Base-by-base conservation (phyloP, 768 basidiomycete species). In the Mycena capillaripes region DNA sequence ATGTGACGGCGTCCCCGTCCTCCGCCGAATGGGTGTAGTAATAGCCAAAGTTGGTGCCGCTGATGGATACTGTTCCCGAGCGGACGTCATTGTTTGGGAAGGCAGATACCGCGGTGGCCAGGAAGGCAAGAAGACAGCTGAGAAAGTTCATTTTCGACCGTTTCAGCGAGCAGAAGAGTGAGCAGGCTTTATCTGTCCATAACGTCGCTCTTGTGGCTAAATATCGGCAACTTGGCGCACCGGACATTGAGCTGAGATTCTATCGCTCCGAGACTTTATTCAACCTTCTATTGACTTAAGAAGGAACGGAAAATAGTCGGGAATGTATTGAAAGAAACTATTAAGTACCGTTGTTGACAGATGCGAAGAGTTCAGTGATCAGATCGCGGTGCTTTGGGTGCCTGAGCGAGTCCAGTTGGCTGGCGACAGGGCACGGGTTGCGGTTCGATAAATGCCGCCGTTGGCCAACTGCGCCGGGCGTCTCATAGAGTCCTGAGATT, bases 1-100 rank as follows among this genome's bases (percentile, higher is more conserved):
- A 67, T 12, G 32, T 60, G 32, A 52, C 57, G 40, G 66, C 56
- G 66, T 59, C 66, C 30, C 66, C 57, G 32, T 66, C 65, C 40
- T 66, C 65, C 29, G 55, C 55, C n/a, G 55, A 66, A 42, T 46
- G 46, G 40, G 55, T 48, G 56, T 57, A 66, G 55, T 57, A 66
- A 32, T 66, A 66, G 32, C 65, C 65, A 57, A 57, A 57, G 29
- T 46, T 66, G 56, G 32, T 44, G 42, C 65, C 55, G 38, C 40
- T 66, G 40, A 44, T 34, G 55, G 44, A 50, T 48, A 44, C 19
- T 1, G 60, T 30, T 61, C 44, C 60, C 30, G 61, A 52, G 61
- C 61, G 61, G 30, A 30, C 30, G 60, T 32, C 29, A 4, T 62
- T 46, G 50, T 52, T 63, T 50, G 32, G 14, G 19, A 32, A 30